Conservation (phyloP, 1,284 basidiomycete species). For the Athelia psychrophila region DNA sequence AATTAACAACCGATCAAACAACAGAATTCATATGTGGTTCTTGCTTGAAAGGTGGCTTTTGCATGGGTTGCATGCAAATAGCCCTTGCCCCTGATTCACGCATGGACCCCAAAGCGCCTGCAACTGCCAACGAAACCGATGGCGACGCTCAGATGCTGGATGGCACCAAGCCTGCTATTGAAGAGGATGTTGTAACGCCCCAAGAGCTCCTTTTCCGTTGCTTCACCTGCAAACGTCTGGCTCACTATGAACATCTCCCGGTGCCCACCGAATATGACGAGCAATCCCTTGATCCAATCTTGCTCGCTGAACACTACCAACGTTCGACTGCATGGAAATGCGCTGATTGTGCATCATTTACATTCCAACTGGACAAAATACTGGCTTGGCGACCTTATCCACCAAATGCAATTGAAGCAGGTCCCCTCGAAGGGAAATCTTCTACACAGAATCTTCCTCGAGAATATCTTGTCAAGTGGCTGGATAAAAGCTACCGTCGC, state of each 20-base stretch:
- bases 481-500: conserved; percentile 71
- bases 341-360: conserved; percentile 75
- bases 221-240: conserved; percentile 72
- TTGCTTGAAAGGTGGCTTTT: conserved; percentile 76
- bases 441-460: conserved; percentile 66
- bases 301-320: conserved; percentile 67
- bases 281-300: conserved; percentile 29
- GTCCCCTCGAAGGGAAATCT: conserved; percentile 38
- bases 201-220: conserved; percentile 74
- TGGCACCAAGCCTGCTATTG: conserved; percentile 10
- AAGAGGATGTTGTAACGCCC: conserved; percentile 16
- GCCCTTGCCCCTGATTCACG: conserved; percentile 33
- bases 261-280: conserved; percentile 37
- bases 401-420: conserved; percentile 51
- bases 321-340: conserved; percentile 68
- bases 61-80: conserved; percentile 71
- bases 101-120: conserved; percentile 9
- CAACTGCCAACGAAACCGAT: conserved; percentile 11
- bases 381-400: conserved; percentile 89
- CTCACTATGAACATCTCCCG: conserved; percentile 77
- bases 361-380: conserved; percentile 78
- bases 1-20: conserved; percentile 54
- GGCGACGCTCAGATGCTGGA: conserved; percentile 33
- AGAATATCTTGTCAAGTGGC: conserved; percentile 92
- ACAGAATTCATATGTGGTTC: conserved; percentile 77